Evolutionary conservation across 768 basidiomycete genomes (phyloP).

Genomic region (Strobilomyces echinocephalus): DNA sequence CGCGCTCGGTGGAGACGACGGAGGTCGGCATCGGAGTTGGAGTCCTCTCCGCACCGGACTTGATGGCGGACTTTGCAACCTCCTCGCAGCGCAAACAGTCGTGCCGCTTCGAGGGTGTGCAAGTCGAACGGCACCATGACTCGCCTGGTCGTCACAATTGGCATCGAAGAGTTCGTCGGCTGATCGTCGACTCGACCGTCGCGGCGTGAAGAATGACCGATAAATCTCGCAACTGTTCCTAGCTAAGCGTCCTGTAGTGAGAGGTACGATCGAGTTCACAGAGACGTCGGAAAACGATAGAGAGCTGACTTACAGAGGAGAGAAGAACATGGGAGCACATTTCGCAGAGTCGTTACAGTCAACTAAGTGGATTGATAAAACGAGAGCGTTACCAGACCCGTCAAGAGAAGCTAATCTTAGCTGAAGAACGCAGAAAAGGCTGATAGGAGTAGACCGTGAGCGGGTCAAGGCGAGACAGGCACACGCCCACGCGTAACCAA

Average conservation of each 20-base stretch:
- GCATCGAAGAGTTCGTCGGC: neutral
- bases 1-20: neutral
- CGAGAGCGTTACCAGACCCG: slow-evolving; percentile 11
- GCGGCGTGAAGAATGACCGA: neutral
- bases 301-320: neutral
- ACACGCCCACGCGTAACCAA: neutral
- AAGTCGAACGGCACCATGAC: neutral
- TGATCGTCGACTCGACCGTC: neutral
- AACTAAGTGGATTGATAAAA: neutral
- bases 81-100: too few relatives aligned
- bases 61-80: too few relatives aligned
- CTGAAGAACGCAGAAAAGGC: slow-evolving; percentile 15
- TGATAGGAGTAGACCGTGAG: slow-evolving; percentile 3
- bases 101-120: neutral
- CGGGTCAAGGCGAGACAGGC: neutral
- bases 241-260: neutral
- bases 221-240: neutral
- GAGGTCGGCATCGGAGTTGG: too few relatives aligned
- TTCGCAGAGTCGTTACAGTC: slow-evolving; percentile 1
- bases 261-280: too few relatives aligned
- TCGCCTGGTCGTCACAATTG: neutral
- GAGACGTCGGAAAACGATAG: too few relatives aligned
- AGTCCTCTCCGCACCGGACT: neutral
- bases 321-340: slow-evolving; percentile 9
- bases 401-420: slow-evolving; percentile 8